Conservation (phyloP, 345 rosid species). For the Ceriops decandra region DNA sequence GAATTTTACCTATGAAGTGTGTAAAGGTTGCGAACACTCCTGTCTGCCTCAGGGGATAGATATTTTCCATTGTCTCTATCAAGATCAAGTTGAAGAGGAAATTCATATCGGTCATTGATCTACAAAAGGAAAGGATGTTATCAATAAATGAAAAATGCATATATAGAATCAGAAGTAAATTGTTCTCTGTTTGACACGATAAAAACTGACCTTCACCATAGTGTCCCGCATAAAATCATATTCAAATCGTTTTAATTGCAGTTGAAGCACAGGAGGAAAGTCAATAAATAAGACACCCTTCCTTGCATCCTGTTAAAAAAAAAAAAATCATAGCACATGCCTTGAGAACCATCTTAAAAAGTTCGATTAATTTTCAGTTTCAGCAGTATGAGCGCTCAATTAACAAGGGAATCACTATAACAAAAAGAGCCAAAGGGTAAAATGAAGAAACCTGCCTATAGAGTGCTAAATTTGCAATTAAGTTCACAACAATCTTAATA, state of each 20-base stretch:
- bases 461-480: no score
- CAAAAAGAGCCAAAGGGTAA: not conserved
- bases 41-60: slow-evolving; percentile 86
- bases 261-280: slow-evolving; percentile 98
- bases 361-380: not conserved
- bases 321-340: slow-evolving; percentile 6
- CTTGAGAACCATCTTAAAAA: not conserved
- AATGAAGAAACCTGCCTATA: not conserved
- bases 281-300: slow-evolving; percentile 88
- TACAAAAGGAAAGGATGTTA: slow-evolving; percentile 26
- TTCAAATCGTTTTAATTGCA: slow-evolving; percentile 90
- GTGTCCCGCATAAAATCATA: slow-evolving; percentile 92
- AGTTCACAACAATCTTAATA: no score
- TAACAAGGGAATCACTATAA: not conserved
- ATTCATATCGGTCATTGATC: slow-evolving; percentile 97
- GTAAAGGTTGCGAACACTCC: slow-evolving; percentile 87
- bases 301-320: slow-evolving; percentile 72
- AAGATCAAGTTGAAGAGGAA: slow-evolving; percentile 95
- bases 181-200: no score
- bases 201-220: slow-evolving; percentile 78
- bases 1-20: slow-evolving; percentile 72
- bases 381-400: not conserved
- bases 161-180: not conserved
- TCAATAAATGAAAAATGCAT: not conserved
- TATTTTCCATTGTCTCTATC: slow-evolving; percentile 81